Evolutionary conservation across 768 basidiomycete species (phyloP).

Genomic region (Boletus vermiculosoides): DNA sequence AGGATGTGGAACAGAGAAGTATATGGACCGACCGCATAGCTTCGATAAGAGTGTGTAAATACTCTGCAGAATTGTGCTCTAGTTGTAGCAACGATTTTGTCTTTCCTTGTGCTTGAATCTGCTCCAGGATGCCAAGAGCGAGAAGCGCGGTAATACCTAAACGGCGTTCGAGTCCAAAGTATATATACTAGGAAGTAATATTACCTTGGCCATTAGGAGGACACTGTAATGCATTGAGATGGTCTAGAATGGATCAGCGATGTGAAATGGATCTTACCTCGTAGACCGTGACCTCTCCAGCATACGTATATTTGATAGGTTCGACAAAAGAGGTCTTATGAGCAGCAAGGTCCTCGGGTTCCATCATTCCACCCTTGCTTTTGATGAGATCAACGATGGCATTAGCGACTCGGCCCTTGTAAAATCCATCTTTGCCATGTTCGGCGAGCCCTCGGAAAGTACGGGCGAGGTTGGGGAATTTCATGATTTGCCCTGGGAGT

Average conservation of each 20-base stretch:
- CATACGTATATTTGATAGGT: slow-evolving; percentile 91
- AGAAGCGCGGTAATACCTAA: slow-evolving; percentile 86
- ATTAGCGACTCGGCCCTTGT: slow-evolving; percentile 87
- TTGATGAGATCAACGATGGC: slow-evolving; percentile 85
- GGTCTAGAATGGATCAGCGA: not conserved
- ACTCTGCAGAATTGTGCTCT: slow-evolving; percentile 89
- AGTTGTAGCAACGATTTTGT: slow-evolving; percentile 68
- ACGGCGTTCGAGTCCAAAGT: not conserved
- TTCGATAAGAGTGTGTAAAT: slow-evolving; percentile 85
- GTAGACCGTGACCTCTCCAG: slow-evolving; percentile 80
- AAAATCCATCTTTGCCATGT: slow-evolving; percentile 90
- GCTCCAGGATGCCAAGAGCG: slow-evolving; percentile 90
- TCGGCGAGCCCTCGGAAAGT: slow-evolving; percentile 81
- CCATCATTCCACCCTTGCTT: slow-evolving; percentile 90
- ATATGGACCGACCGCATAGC: slow-evolving; percentile 59
- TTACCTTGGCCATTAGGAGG: slow-evolving; percentile 94
- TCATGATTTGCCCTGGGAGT: slow-evolving; percentile 79
- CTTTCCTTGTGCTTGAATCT: slow-evolving; percentile 71
- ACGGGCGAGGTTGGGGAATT: slow-evolving; percentile 74
- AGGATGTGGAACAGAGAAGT: not conserved
- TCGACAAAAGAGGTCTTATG: slow-evolving; percentile 80
- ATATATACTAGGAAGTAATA: not conserved
- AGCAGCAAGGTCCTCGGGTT: slow-evolving; percentile 85
- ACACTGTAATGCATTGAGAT: slow-evolving; percentile 49
- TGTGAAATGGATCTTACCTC: slow-evolving; percentile 55